Evolutionary conservation across 306 rosid genomes (phyloP), one percentile per base, ranked within the genome.

Genomic region (Citrullus mucosospermus): DNA sequence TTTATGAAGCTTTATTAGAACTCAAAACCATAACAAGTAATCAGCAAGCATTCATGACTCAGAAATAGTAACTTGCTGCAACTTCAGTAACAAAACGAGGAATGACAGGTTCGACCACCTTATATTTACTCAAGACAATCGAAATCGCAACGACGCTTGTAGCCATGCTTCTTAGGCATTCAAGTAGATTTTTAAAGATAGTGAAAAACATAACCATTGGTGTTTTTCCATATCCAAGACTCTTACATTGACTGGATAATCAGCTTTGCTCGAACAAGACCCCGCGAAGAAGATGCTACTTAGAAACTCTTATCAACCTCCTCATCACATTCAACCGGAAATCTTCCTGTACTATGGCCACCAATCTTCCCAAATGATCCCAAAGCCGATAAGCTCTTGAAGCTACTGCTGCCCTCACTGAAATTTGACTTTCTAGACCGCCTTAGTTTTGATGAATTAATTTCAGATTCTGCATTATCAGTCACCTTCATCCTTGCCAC

Each of bases 351-450:
- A 77, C 84, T 86, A 65, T 87, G 91, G 70, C 89, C 84, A 0
- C 83, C 82, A 32, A 90, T 81, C 84, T 79, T 93, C 57, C 97
- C 86, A 13, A 93, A 88, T 4, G 97, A 90, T 62, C 95, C 86
- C 85, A 93, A 76, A 71, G 97, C 83, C 0, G 96, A 89, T 85
- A 91, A 84, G 70, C 93, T 83, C 89, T 93, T 91, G 84, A 93
- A 90, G 85, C 98, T 93, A 84, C 93, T 91, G 83, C 98, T 93
- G 44, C 96, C 98, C 81, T 93, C 97, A 36, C 93, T 86, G 84
- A 85, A 85, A 79, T 93, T 93, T 6, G 97, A 91, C 90, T 81
- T 93, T 71, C 93, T 87, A 62, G 90, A 90, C 78, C 83, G 88
- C 84, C 93, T 90, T 56, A 90, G 96, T 81, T 91, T 91, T 7